Evolutionary conservation across 352 stramenopile species (phyloP).

Genomic region (Phytophthora ohioensis): DNA sequence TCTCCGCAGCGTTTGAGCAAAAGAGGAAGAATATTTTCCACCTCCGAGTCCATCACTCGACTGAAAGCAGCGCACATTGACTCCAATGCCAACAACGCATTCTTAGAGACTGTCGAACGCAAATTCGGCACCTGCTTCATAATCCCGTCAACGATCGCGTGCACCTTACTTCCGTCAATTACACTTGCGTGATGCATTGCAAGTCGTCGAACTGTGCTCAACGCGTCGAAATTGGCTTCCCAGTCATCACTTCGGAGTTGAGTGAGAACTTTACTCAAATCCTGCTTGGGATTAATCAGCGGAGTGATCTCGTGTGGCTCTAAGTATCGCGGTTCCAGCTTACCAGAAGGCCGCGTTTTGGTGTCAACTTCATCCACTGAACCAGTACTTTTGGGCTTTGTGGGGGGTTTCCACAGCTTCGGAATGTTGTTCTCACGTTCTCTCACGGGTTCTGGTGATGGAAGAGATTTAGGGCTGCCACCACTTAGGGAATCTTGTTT

Average conservation of each 20-base stretch:
- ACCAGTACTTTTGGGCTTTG: constrained; percentile 5
- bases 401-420: constrained; percentile 21
- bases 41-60: constrained; percentile 61
- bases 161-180: constrained; percentile 53
- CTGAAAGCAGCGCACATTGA: constrained; percentile 59
- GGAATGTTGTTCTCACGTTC: background rate
- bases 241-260: constrained; percentile 62
- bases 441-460: constrained; percentile 3
- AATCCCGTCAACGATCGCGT: constrained; percentile 55
- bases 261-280: constrained; percentile 45
- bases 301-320: constrained; percentile 66
- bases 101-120: constrained; percentile 79
- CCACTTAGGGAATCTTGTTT: constrained; percentile 42
- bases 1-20: constrained; percentile 75
- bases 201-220: constrained; percentile 67
- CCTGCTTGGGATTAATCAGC: constrained; percentile 67
- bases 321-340: constrained; percentile 76
- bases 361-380: constrained; percentile 16
- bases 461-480: background rate
- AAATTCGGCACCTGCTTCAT: constrained; percentile 74
- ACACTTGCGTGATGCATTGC: constrained; percentile 58
- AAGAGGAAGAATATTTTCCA: constrained; percentile 66
- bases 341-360: constrained; percentile 32
- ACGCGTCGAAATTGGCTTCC: constrained; percentile 69
- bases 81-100: constrained; percentile 76